Conservation (phyloP, 2,329 filamentous ascomycete genomes). For the Aquanectria penicillioides region DNA sequence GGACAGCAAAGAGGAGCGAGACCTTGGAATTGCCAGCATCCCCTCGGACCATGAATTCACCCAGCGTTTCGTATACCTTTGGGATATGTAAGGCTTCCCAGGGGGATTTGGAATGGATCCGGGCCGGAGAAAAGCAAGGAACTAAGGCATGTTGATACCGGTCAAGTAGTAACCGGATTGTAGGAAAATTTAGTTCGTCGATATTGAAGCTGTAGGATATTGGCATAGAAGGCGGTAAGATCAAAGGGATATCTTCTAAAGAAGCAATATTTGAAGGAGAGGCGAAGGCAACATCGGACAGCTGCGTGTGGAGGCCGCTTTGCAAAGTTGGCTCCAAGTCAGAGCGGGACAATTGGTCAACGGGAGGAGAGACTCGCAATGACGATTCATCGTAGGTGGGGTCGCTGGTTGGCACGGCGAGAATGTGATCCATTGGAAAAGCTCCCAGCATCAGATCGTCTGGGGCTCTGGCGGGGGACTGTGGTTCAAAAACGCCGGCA, state of each 20-base stretch:
- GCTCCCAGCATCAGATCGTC: background rate
- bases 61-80: constrained; percentile 14
- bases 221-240: background rate
- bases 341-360: background rate
- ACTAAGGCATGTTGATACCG: constrained; percentile 12
- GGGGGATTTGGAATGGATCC: constrained; percentile 7
- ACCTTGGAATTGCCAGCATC: constrained; percentile 14
- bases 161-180: constrained; percentile 10
- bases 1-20: constrained; percentile 7
- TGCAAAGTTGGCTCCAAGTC: background rate
- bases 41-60: constrained; percentile 11
- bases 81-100: constrained; percentile 12
- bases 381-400: background rate
- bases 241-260: background rate
- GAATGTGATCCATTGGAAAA: background rate
- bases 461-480: background rate
- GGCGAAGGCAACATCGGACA: background rate
- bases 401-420: background rate
- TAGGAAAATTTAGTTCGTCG: constrained; percentile 11
- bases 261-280: background rate
- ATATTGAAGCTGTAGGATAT: constrained; percentile 10
- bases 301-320: background rate
- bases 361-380: background rate
- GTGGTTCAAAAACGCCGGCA: background rate
- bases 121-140: constrained; percentile 8